Conservation (phyloP, 805 yeast genomes). For the Lachancea cidri region DNA sequence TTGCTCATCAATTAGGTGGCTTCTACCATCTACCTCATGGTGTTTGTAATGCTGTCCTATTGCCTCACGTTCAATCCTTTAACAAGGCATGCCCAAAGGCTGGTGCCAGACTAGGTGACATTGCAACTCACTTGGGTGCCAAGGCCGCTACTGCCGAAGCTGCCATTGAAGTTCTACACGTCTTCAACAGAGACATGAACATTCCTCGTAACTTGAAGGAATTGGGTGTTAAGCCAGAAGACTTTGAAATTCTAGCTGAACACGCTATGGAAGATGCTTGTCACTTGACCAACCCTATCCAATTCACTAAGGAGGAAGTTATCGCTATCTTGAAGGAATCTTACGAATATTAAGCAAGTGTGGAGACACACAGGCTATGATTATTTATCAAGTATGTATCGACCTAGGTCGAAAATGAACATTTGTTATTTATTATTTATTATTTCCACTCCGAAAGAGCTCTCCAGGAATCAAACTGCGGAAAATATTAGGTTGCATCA, state of each 20-base stretch:
- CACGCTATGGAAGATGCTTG: constrained; percentile 24
- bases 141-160: constrained; percentile 15
- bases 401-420: not conserved
- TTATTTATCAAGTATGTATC: not conserved
- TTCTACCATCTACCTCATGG: constrained; percentile 42
- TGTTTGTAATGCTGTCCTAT: constrained; percentile 40
- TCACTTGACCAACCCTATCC: constrained; percentile 20
- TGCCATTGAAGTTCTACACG: constrained; percentile 13
- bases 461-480: not conserved
- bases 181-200: constrained; percentile 12
- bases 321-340: constrained; percentile 17
- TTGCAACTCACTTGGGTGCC: constrained; percentile 19
- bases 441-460: no score
- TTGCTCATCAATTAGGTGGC: constrained; percentile 38
- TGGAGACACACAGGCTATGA: not conserved
- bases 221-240: constrained; percentile 19
- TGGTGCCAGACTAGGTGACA: constrained; percentile 16
- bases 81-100: constrained; percentile 12
- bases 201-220: constrained; percentile 21
- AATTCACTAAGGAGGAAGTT: constrained; percentile 21
- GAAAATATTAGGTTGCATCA: not conserved
- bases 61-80: constrained; percentile 36
- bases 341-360: constrained; percentile 8
- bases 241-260: constrained; percentile 19
- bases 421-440: no score